Base-by-base conservation (phyloP, 2,329 filamentous ascomycete species). In the Arthrinium puccinioides region DNA sequence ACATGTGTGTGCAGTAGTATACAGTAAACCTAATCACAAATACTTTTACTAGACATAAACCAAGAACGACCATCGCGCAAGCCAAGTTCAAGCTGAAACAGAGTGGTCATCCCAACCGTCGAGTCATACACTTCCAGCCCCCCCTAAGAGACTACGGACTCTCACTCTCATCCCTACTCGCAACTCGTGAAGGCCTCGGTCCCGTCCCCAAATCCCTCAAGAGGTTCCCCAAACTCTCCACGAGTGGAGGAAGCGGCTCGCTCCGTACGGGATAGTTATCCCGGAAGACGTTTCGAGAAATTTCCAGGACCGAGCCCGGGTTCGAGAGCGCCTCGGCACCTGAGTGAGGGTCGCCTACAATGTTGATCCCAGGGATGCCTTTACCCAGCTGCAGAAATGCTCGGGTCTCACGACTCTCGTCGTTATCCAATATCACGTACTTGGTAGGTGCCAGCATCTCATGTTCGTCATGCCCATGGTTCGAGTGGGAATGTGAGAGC, bases 171-270 rank as follows among this genome's bases (percentile, higher is more conserved):
- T 38, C 39, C 25, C 47, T 41, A 29, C 47, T 50, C 7, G 27
- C 37, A 9, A 41, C 32, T 21, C 37, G 38, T 20, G 36, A 45
- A 10, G 38, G 32, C 14, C 33, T 21, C 4, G 36, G 29, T 13
- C 51, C 48, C 15, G 44, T 53, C 5, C 47, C 50, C 9, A 55
- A 26, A 36, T 55, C 50, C 18, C 42, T 39, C 24, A 54, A 25
- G 9, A 54, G 35, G 14, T 47, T 54, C 20, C 40, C 42, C 30
- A 55, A 32, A 24, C 50, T 53, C 34, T 53, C 50, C 6, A 55
- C 52, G n/a, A 55, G 42, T n/a, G 52, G 52, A n/a, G 52, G 52
- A 35, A 55, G 40, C 9, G 52, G 52, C 43, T 55, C 50, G 11
- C 38, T 48, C 5, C 44, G 38, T 14, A 52, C 44, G 8, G 52